A percentile compares a stretch with the other conserved stretches of the same genome.
Conservation (phyloP, 2,329 filamentous ascomycete genomes). For the Acrocalymma vagum region DNA sequence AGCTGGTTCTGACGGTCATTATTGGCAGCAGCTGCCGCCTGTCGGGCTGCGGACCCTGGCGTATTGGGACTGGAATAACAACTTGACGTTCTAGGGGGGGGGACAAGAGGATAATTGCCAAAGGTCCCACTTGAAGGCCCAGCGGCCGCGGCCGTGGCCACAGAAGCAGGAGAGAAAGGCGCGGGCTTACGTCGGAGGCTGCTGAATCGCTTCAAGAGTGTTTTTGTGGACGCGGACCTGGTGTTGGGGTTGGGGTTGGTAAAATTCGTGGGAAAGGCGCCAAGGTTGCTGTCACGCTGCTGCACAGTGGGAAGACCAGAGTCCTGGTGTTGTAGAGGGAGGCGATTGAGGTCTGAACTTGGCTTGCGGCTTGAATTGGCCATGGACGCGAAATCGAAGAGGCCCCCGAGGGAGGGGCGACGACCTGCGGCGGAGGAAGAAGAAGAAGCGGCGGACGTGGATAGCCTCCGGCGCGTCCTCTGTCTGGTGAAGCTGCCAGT, state of each 20-base stretch:
- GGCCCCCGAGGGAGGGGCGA: slow-evolving; percentile 37
- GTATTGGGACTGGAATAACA: slow-evolving; percentile 23
- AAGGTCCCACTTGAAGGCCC: too few relatives aligned
- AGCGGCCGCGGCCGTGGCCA: too few relatives aligned
- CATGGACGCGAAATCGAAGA: slow-evolving; percentile 31
- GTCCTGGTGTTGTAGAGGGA: slow-evolving; percentile 42
- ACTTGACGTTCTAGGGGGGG: slow-evolving; percentile 27
- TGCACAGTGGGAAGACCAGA: slow-evolving; percentile 39
- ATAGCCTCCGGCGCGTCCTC: slow-evolving; percentile 43
- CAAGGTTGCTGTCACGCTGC: too few relatives aligned
- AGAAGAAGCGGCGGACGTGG: slow-evolving; percentile 37
- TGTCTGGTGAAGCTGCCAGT: slow-evolving; percentile 39
- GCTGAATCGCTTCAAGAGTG: slow-evolving; percentile 37
- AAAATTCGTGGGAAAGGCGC: slow-evolving; percentile 7
- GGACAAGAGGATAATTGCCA: slow-evolving; percentile 31
- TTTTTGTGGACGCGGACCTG: slow-evolving; percentile 24
- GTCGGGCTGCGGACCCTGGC: slow-evolving; percentile 41
- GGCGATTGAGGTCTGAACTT: slow-evolving; percentile 29
- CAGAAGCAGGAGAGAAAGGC: slow-evolving; percentile 2
- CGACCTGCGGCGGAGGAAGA: slow-evolving; percentile 27
- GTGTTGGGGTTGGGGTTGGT: slow-evolving; percentile 17
- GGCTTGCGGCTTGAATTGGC: slow-evolving; percentile 25
- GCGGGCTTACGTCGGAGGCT: slow-evolving; percentile 43
- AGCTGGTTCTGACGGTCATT: slow-evolving; percentile 38
- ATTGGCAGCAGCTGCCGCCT: slow-evolving; percentile 46